These are phyloP conservation scores for Suhomyces yuchorum DNA, from an alignment of 1,139 yeast species.

Conservation along the genomic window DNA sequence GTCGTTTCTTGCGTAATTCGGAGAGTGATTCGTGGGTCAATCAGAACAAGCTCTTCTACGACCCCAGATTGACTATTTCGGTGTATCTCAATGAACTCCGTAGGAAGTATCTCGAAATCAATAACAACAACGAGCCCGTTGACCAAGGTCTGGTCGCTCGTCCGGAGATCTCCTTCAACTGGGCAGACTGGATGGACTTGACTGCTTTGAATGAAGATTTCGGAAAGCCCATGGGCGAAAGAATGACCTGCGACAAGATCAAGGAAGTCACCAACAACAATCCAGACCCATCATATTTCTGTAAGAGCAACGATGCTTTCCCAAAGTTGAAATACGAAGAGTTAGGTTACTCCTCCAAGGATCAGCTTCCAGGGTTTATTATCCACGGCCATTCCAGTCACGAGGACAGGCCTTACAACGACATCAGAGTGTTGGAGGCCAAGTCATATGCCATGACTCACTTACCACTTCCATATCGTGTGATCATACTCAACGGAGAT, in stretches of 20 bases:
- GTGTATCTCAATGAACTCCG: conserved; percentile 19
- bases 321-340: conserved; percentile 12
- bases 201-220: conserved; percentile 15
- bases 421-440: conserved; percentile 19
- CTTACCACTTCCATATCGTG: conserved; percentile 34
- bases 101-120: conserved; percentile 15
- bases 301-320: conserved; percentile 12
- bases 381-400: conserved; percentile 26
- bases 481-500: conserved; percentile 29
- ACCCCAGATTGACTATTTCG: conserved; percentile 22
- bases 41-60: conserved; percentile 17
- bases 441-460: conserved; percentile 26
- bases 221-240: conserved; percentile 11
- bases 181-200: conserved; percentile 25
- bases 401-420: conserved; percentile 19
- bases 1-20: conserved; percentile 21
- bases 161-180: conserved; percentile 21
- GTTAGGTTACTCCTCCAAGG: conserved; percentile 16
- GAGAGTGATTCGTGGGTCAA: conserved; percentile 22
- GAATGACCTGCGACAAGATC: conserved; percentile 18
- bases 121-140: conserved; percentile 1
- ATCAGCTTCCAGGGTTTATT: conserved; percentile 21
- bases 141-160: conserved; percentile 6
- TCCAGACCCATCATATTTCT: conserved; percentile 22
- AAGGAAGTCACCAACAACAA: conserved; percentile 16